These are phyloP conservation scores for Neurospora tetrasperma DNA, from an alignment of 495 filamentous ascomycete species.

Conservation along the genomic window DNA sequence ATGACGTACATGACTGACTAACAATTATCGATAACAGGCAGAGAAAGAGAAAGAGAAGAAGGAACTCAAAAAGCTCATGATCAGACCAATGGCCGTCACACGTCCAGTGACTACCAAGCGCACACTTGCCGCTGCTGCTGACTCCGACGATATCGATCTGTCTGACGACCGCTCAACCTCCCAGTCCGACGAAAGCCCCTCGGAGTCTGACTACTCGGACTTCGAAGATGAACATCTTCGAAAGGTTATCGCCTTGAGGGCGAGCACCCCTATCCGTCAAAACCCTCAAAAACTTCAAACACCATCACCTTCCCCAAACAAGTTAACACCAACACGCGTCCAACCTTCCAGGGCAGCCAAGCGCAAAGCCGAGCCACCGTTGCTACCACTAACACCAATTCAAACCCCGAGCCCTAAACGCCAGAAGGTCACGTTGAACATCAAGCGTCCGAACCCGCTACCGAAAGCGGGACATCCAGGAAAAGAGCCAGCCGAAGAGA, in stretches of 20 bases:
- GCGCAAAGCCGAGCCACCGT: slow-evolving; percentile 5
- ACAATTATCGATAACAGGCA: not conserved
- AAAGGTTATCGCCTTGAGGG: not conserved
- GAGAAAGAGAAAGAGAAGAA: not conserved
- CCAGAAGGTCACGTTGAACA: not conserved
- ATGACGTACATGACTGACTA: not conserved
- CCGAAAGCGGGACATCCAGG: not conserved
- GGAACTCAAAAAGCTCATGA: not conserved
- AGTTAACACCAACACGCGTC: slow-evolving; percentile 11
- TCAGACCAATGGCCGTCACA: not conserved
- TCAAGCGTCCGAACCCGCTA: not conserved
- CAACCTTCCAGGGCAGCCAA: slow-evolving; percentile 19
- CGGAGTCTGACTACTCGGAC: not conserved
- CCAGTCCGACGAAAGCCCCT: not conserved
- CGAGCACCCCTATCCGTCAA: not conserved
- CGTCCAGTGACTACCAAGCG: not conserved
- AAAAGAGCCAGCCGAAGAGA: not conserved
- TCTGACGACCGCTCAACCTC: not conserved
- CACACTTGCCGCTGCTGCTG: not conserved
- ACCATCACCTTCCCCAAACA: not conserved
- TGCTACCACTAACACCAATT: not conserved
- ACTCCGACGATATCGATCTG: not conserved
- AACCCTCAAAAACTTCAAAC: not conserved
- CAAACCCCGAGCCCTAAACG: not conserved
- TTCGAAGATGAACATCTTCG: not conserved